These are phyloP conservation scores for Citrus trifoliata DNA, from an alignment of 345 rosid genomes.

Conservation along the genomic window DNA sequence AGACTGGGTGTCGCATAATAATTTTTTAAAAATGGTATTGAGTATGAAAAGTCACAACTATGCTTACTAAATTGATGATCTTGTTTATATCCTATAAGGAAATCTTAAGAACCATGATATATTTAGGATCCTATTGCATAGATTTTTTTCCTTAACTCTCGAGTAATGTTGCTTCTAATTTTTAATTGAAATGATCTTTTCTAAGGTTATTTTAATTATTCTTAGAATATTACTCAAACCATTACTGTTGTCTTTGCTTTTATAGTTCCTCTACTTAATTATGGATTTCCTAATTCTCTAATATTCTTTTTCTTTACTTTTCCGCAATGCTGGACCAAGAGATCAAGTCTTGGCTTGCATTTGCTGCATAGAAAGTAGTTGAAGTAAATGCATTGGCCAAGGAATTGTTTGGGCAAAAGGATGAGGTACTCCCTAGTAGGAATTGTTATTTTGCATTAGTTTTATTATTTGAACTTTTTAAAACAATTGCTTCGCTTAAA, in stretches of 20 bases:
- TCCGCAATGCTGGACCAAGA: slow-evolving; percentile 54
- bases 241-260: neutral
- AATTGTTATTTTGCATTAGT: no score
- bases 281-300: slow-evolving; percentile 2
- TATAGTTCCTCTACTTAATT: slow-evolving; percentile 3
- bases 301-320: slow-evolving; percentile 17
- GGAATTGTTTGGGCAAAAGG: slow-evolving; percentile 66
- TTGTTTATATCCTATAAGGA: neutral
- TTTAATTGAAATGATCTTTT: neutral
- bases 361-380: slow-evolving; percentile 31
- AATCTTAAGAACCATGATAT: neutral
- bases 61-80: neutral
- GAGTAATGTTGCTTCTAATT: neutral
- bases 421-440: slow-evolving; percentile 39
- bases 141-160: neutral
- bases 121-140: neutral
- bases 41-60: neutral
- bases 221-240: neutral
- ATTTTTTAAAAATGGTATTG: neutral
- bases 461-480: no score
- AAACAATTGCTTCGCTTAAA: no score
- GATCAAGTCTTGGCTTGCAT: slow-evolving; percentile 48
- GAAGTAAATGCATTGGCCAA: slow-evolving; percentile 97
- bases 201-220: neutral
- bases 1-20: neutral